Base-by-base conservation (phyloP, 164 flowering plant genomes). In the Buxus sempervirens region DNA sequence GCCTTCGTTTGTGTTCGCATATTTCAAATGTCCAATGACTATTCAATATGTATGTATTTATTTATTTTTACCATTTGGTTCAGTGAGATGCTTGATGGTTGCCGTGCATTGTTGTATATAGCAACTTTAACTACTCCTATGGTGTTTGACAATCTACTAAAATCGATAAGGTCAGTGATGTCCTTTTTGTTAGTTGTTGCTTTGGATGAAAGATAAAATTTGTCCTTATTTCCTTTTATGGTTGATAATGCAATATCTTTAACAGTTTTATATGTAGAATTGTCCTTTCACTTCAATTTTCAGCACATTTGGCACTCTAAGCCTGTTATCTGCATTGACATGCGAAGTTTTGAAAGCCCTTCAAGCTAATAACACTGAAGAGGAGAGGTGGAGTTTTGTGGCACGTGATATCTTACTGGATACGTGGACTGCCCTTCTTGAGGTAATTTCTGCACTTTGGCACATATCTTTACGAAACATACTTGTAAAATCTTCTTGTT, bases 1-100 rank as follows among this genome's bases (percentile, higher is more conserved):
- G 54, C 48, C 66, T 19, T 63, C 69, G 36, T 54, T 26, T 68
- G 10, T 21, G 16, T 41, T 21, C 49, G 42, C 32, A 57, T 63
- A 41, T 27, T 24, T 69, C 23, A 63, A 60, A 19, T 49, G 10
- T 13, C 6, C 49, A 8, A 21, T 62, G 42, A 57, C 56, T 61
- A 66, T 66, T 13, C 9, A 66, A 60, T n/a, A 42, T 48, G n/a
- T 24, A n/a, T n/a, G n/a, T n/a, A n/a, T n/a, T n/a, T n/a, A n/a
- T n/a, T n/a, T n/a, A n/a, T n/a, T n/a, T 64, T 58, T 24, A 21
- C 54, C 22, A 38, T 73, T 81, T 66, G 70, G 36, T 73, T 70
- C 84, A 96, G 98, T 81, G 99, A 96, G 82, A 72, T 96, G 86
- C 93, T 96, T 74, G 99, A 93, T 81, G 99, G 98, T 62, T 96